phyloP scores from a whole-genome alignment of 192 early-diverging fungal species.

The Coemansia sp. region DNA sequence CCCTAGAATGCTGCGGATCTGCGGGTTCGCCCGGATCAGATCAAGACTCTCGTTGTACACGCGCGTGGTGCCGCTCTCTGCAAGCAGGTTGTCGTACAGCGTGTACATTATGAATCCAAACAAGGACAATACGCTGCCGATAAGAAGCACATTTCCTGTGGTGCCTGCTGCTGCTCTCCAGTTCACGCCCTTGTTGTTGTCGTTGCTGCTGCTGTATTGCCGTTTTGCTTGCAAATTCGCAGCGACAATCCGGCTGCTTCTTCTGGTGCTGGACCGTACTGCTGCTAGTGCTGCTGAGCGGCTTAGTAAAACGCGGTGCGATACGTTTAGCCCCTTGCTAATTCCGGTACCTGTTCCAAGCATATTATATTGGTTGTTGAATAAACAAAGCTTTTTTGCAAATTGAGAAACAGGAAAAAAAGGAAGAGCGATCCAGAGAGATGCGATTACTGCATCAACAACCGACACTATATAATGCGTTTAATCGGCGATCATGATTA shows the following conservation, averaged over 20 bases:
- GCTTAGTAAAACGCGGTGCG: background rate
- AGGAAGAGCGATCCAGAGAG: background rate
- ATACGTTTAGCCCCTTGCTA: background rate
- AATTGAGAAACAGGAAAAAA: background rate
- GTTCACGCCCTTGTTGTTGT: background rate
- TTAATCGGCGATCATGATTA: no score
- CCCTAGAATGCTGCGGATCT: slow-evolving; percentile 33
- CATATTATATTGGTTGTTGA: no score
- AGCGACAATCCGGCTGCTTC: background rate
- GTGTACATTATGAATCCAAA: slow-evolving; percentile 48
- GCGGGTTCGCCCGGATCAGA: slow-evolving; percentile 35
- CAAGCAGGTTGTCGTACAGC: slow-evolving; percentile 45
- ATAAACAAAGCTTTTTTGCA: no score
- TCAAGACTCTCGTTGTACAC: slow-evolving; percentile 52
- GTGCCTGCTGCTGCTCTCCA: slow-evolving; percentile 15
- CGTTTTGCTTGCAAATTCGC: background rate
- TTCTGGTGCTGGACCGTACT: background rate
- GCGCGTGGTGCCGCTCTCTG: slow-evolving; percentile 37
- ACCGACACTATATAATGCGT: no score
- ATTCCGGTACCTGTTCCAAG: background rate
- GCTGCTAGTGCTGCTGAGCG: no score
- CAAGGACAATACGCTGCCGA: slow-evolving; percentile 38
- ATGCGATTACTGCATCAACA: no score
- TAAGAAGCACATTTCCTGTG: slow-evolving; percentile 27
- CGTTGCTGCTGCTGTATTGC: background rate